Evolutionary conservation across 371 early-diverging fungal genomes (phyloP).

Genomic region (Apophysomyces ossiformis): DNA sequence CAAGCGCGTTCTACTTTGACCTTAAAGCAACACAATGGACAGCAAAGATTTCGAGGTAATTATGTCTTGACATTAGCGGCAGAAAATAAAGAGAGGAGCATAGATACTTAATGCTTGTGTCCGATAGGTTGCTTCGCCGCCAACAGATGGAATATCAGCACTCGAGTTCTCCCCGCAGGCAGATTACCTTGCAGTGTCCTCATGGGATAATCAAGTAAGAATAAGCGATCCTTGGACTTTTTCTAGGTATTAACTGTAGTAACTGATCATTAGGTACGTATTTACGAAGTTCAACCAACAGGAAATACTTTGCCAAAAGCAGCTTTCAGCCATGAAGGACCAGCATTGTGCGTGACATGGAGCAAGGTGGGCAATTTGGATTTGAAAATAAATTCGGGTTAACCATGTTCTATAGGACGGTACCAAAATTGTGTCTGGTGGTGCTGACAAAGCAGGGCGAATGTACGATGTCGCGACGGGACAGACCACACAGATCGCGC

Average conservation of each 20-base stretch:
- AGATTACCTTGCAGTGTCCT: constrained; percentile 80
- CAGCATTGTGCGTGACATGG: constrained; percentile 87
- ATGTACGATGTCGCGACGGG: constrained; percentile 81
- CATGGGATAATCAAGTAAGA: constrained; percentile 88
- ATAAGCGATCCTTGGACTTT: background rate
- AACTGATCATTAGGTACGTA: constrained; percentile 71
- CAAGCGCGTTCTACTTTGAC: background rate
- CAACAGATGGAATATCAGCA: constrained; percentile 77
- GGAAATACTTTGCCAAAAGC: constrained; percentile 79
- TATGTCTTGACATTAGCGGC: background rate
- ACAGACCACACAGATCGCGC: constrained; percentile 76
- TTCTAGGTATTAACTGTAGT: background rate
- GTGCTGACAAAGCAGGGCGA: constrained; percentile 78
- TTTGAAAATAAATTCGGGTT: background rate
- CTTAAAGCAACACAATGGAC: constrained; percentile 23
- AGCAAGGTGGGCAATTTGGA: constrained; percentile 66
- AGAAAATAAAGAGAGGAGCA: background rate
- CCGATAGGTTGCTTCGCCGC: constrained; percentile 61
- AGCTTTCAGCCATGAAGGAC: constrained; percentile 82
- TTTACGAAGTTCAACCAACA: constrained; percentile 84
- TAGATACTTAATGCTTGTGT: background rate
- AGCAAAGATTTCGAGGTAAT: constrained; percentile 35
- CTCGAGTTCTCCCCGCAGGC: constrained; percentile 77
- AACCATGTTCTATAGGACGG: constrained; percentile 30
- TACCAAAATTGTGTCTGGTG: constrained; percentile 40